phyloP scores from a whole-genome alignment of 108 stramenopile genomes.

The Stephanodiscus triporus region DNA sequence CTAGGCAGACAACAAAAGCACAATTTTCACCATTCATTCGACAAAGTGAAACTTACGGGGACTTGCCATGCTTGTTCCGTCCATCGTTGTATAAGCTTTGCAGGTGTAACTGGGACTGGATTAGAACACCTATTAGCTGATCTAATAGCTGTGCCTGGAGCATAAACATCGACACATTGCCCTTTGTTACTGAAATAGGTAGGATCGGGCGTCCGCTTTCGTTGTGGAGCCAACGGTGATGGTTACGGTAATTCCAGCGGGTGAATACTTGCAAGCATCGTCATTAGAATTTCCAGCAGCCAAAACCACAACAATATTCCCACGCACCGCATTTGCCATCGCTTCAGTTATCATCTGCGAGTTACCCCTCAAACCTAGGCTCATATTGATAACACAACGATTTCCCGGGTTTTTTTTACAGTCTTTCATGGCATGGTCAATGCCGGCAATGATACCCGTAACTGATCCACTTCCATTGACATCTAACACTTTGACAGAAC shows the following conservation, averaged over 20 bases:
- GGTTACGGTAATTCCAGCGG: not conserved
- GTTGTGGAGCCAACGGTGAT: conserved; percentile 3
- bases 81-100: not conserved
- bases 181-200: not conserved
- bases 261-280: not conserved
- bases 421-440: not conserved
- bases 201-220: not conserved
- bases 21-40: conserved; percentile 15
- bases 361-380: not conserved
- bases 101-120: not conserved
- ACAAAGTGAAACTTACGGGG: conserved; percentile 26
- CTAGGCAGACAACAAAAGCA: too few relatives aligned
- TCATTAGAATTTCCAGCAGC: not conserved
- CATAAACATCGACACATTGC: not conserved
- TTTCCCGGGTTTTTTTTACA: not conserved
- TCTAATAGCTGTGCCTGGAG: not conserved
- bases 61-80: conserved; percentile 2
- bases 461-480: not conserved
- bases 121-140: not conserved
- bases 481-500: not conserved
- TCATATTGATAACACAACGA: conserved; percentile 4
- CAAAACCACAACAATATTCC: not conserved
- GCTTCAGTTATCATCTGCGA: not conserved
- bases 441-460: not conserved
- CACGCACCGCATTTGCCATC: not conserved